Percentiles rank a stretch among this genome's conserved stretches.
Evolutionary conservation across 176 grass and related monocot species (phyloP).

Genomic region (Oropetium thomaeum): DNA sequence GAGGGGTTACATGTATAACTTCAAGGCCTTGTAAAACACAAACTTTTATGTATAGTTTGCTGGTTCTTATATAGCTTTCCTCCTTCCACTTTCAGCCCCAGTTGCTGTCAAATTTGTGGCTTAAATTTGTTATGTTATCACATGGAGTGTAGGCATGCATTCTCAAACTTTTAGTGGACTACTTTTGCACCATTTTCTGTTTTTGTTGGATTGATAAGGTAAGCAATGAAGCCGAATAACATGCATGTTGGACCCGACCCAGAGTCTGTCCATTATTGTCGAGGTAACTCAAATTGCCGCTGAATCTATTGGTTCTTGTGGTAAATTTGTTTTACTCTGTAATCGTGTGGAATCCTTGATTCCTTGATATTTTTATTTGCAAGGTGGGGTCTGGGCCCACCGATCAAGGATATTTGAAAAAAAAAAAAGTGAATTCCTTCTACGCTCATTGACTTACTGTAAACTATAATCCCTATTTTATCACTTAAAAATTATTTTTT

Average conservation of each 20-base stretch:
- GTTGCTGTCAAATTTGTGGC: background rate
- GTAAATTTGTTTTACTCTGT: background rate
- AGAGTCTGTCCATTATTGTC: background rate
- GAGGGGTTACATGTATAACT: slow-evolving; percentile 84
- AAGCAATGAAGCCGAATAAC: background rate
- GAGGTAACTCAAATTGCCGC: background rate
- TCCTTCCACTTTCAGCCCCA: background rate
- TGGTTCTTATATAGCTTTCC: background rate
- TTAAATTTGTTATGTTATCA: no score
- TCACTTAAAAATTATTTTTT: no score
- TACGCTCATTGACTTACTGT: no score
- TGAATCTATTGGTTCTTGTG: background rate
- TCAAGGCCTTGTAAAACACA: slow-evolving; percentile 79
- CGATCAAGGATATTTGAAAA: no score
- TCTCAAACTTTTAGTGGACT: background rate
- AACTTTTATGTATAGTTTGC: background rate
- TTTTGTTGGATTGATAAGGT: background rate
- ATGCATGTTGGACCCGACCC: background rate
- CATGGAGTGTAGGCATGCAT: background rate
- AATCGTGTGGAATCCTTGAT: background rate
- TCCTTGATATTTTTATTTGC: background rate
- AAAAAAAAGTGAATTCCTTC: no score
- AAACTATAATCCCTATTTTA: no score
- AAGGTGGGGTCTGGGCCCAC: background rate
- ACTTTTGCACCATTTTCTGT: background rate